Evolutionary conservation across 306 rosid genomes (phyloP).

Genomic region (Fragaria vesca): DNA sequence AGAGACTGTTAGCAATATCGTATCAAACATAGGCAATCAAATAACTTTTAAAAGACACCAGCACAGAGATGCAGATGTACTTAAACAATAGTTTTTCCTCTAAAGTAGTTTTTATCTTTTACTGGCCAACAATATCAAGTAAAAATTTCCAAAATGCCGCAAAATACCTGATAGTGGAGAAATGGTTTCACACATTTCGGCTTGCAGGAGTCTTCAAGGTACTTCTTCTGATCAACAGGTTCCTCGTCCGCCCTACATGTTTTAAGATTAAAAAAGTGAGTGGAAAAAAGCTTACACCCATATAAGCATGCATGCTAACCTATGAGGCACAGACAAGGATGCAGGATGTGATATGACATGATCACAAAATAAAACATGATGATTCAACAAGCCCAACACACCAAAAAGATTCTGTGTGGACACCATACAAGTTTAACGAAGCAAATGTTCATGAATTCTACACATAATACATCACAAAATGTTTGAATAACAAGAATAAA

Average conservation of each 20-base stretch:
- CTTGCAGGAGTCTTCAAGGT: slow-evolving; percentile 81
- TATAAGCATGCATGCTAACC: no score
- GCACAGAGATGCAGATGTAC: background rate
- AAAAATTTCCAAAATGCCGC: background rate
- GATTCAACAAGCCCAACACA: background rate
- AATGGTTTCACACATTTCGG: slow-evolving; percentile 95
- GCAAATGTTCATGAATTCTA: background rate
- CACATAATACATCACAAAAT: background rate
- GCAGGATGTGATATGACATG: background rate
- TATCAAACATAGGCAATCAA: background rate
- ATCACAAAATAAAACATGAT: background rate
- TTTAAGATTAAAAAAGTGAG: background rate
- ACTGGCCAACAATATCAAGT: background rate
- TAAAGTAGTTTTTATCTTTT: background rate
- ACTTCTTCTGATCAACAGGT: slow-evolving; percentile 85
- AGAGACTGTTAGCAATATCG: background rate
- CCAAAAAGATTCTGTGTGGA: background rate
- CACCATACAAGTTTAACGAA: background rate
- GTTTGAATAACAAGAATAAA: background rate
- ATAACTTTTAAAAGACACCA: background rate
- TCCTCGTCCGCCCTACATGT: slow-evolving; percentile 92
- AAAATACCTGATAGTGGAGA: slow-evolving; percentile 71
- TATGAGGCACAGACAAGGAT: background rate
- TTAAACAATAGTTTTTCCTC: background rate
- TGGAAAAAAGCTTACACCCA: background rate